Evolutionary conservation across 768 basidiomycete species (phyloP).

Genomic region (Rickenella mellea): DNA sequence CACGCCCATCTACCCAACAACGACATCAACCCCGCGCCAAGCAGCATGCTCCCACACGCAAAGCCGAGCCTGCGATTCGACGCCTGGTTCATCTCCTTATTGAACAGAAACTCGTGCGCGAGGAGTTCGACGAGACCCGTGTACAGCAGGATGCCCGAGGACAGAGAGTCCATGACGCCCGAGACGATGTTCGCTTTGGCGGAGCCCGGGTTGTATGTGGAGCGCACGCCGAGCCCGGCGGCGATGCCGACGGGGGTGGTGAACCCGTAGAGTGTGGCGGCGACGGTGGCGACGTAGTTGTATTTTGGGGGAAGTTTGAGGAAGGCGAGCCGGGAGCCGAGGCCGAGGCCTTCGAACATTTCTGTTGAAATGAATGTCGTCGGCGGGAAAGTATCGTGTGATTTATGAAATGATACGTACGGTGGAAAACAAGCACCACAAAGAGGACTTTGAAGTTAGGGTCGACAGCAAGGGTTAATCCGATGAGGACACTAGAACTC

Average conservation of each 20-base stretch:
- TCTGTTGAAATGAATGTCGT: slow-evolving; percentile 44
- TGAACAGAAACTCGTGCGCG: slow-evolving; percentile 93
- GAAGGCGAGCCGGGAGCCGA: slow-evolving; percentile 82
- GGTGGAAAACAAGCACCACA: slow-evolving; percentile 85
- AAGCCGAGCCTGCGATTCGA: slow-evolving; percentile 59
- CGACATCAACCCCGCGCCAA: slow-evolving; percentile 85
- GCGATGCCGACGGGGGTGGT: slow-evolving; percentile 88
- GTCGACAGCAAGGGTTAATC: slow-evolving; percentile 88
- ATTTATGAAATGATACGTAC: slow-evolving; percentile 35
- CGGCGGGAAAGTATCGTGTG: no score
- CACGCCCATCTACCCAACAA: slow-evolving; percentile 86
- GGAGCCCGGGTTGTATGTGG: slow-evolving; percentile 74
- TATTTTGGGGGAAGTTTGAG: slow-evolving; percentile 51
- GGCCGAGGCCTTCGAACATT: slow-evolving; percentile 89
- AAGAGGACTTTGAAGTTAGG: slow-evolving; percentile 76
- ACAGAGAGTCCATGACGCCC: slow-evolving; percentile 77
- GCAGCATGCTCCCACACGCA: slow-evolving; percentile 66
- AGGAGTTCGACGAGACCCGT: slow-evolving; percentile 86
- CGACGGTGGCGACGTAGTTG: slow-evolving; percentile 46
- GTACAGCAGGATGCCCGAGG: slow-evolving; percentile 82
- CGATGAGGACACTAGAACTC: slow-evolving; percentile 60
- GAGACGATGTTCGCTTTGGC: slow-evolving; percentile 72
- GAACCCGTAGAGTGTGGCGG: slow-evolving; percentile 58
- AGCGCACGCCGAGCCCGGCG: slow-evolving; percentile 64
- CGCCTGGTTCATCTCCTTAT: slow-evolving; percentile 71